phyloP scores from a whole-genome alignment of 495 filamentous ascomycete species.

The Astrothelium subdiscretum region DNA sequence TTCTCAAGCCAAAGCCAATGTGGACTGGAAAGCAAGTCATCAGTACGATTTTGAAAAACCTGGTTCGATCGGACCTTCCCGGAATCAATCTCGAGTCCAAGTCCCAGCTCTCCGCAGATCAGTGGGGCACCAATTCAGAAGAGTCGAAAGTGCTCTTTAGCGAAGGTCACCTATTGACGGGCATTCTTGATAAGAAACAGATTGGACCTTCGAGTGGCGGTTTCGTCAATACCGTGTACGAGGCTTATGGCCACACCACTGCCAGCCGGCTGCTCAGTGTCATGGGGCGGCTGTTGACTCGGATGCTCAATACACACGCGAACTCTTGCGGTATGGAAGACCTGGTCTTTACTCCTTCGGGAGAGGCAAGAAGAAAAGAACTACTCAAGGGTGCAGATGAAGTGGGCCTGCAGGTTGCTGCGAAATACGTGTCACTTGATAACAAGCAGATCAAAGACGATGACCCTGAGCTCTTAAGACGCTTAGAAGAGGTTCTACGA shows the following conservation, averaged over 20 bases:
- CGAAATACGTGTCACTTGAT: slow-evolving; percentile 85
- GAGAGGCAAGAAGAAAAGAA: slow-evolving; percentile 59
- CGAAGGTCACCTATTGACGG: slow-evolving; percentile 74
- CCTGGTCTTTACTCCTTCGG: slow-evolving; percentile 70
- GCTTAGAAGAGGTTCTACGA: slow-evolving; percentile 80
- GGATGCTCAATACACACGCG: slow-evolving; percentile 81
- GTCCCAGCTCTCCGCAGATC: slow-evolving; percentile 60
- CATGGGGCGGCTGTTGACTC: slow-evolving; percentile 78
- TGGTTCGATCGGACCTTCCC: slow-evolving; percentile 59
- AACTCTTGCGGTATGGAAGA: slow-evolving; percentile 98
- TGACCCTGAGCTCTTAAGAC: slow-evolving; percentile 56
- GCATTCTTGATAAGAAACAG: slow-evolving; percentile 93
- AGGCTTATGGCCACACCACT: slow-evolving; percentile 77
- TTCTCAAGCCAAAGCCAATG: slow-evolving; percentile 65
- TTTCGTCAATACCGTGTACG: slow-evolving; percentile 83
- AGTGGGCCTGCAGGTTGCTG: slow-evolving; percentile 73
- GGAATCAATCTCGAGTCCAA: slow-evolving; percentile 71
- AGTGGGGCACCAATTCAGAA: slow-evolving; percentile 50
- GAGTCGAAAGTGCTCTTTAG: slow-evolving; percentile 69
- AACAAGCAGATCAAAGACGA: slow-evolving; percentile 44
- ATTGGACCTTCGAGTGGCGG: slow-evolving; percentile 80
- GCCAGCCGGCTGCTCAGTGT: slow-evolving; percentile 82
- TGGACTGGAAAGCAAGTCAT: slow-evolving; percentile 99
- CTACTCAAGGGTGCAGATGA: slow-evolving; percentile 54
- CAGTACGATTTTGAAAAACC: slow-evolving; percentile 86